phyloP scores from a whole-genome alignment of 2,329 filamentous ascomycete genomes.

The Cordyceps farinosa region DNA sequence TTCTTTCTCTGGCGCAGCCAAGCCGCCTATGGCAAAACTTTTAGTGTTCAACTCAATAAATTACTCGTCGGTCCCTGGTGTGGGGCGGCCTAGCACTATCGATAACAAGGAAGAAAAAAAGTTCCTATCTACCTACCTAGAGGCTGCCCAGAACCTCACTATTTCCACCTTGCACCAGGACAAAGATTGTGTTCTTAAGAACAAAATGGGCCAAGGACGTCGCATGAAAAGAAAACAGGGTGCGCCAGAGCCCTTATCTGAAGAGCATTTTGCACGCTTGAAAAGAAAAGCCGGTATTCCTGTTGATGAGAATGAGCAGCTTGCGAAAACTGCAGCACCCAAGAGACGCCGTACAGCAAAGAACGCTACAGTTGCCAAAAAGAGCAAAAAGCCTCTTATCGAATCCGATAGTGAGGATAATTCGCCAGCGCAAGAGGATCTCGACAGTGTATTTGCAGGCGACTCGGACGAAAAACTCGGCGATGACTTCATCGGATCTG shows the following conservation, averaged over 20 bases:
- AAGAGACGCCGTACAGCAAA: slow-evolving; percentile 41
- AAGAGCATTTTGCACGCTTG: slow-evolving; percentile 69
- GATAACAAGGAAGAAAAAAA: slow-evolving; percentile 15
- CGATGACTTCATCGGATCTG: slow-evolving; percentile 58
- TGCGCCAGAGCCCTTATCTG: slow-evolving; percentile 75
- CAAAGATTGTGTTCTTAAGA: not conserved
- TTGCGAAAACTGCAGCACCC: slow-evolving; percentile 62
- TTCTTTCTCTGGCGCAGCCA: too few species aligned
- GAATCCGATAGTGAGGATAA: slow-evolving; percentile 21
- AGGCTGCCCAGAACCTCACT: not conserved
- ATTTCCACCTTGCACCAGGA: not conserved
- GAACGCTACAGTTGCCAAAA: slow-evolving; percentile 30
- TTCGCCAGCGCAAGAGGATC: slow-evolving; percentile 27
- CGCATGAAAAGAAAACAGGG: slow-evolving; percentile 97
- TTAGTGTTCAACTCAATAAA: not conserved
- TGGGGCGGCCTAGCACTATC: slow-evolving; percentile 8
- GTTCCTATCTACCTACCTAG: not conserved
- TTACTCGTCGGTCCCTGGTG: not conserved
- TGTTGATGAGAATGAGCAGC: slow-evolving; percentile 45
- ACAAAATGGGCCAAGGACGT: slow-evolving; percentile 76
- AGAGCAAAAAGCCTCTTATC: slow-evolving; percentile 8
- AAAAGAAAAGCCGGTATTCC: slow-evolving; percentile 81
- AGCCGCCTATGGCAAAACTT: too few species aligned
- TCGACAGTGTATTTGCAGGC: slow-evolving; percentile 41
- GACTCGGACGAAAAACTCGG: slow-evolving; percentile 44